phyloP scores from a whole-genome alignment of 148 eudicot genomes.

The Rheum nobile region DNA sequence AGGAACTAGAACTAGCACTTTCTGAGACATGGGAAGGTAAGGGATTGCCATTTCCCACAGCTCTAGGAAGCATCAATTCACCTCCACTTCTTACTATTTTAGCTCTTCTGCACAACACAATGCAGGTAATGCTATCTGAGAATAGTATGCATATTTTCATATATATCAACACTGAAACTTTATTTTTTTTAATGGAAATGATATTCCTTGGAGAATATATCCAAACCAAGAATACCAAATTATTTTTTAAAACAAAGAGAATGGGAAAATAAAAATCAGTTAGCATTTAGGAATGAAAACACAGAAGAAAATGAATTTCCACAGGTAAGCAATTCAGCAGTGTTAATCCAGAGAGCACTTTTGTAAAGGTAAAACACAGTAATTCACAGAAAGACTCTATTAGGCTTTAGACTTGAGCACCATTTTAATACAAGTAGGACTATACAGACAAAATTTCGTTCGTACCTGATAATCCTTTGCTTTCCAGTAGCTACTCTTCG shows the following conservation, averaged over 20 bases:
- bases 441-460: constrained; percentile 3
- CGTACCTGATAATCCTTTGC: constrained; percentile 75
- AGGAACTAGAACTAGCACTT: not conserved
- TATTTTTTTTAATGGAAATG: not conserved
- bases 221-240: not conserved
- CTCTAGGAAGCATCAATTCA: constrained; percentile 12
- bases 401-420: not conserved
- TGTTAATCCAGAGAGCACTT: not conserved
- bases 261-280: not conserved
- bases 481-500: constrained; percentile 35
- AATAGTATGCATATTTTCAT: not conserved
- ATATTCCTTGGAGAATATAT: not conserved
- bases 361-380: too few relatives aligned
- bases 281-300: not conserved
- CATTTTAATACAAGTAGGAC: not conserved
- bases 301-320: not conserved
- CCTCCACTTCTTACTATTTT: constrained; percentile 42
- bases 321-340: not conserved
- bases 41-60: constrained; percentile 17
- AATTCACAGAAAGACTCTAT: not conserved
- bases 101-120: constrained; percentile 53
- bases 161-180: too few relatives aligned
- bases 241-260: not conserved
- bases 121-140: not conserved
- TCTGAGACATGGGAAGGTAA: not conserved